A percentile compares a stretch with the other conserved stretches of the same genome.
Evolutionary conservation across 331 rosid genomes (phyloP).

Genomic region (Pyrus hybrid): DNA sequence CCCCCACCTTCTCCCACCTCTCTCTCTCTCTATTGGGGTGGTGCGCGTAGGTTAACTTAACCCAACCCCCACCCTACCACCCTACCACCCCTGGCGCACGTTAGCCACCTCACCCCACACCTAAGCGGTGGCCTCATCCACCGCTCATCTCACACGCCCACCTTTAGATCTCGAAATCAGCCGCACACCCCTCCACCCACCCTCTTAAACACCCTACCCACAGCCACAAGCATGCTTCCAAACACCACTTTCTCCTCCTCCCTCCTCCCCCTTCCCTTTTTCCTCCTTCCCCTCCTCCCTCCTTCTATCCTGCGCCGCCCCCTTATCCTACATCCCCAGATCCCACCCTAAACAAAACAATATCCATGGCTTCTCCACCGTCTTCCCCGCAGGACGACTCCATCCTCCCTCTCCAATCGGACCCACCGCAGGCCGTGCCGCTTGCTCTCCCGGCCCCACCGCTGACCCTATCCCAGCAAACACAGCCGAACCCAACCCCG

Average conservation of each 20-base stretch:
- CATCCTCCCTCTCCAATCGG: slow-evolving; percentile 8
- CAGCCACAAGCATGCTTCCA: slow-evolving; percentile 27
- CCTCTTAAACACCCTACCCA: slow-evolving; percentile 17
- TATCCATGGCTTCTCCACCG: slow-evolving; percentile 29
- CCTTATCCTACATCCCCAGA: too few relatives aligned
- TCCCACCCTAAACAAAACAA: background rate
- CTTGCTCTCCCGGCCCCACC: slow-evolving; percentile 22
- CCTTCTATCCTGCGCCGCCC: too few relatives aligned
- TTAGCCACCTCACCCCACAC: slow-evolving; percentile 46
- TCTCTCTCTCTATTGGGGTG: background rate
- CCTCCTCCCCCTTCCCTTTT: slow-evolving; percentile 32
- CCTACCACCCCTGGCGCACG: slow-evolving; percentile 40
- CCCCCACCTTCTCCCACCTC: background rate
- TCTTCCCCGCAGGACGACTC: slow-evolving; percentile 9
- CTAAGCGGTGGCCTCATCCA: slow-evolving; percentile 75
- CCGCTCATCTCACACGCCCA: slow-evolving; percentile 25
- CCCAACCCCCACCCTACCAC: background rate
- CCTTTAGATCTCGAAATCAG: slow-evolving; percentile 46
- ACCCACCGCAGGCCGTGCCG: slow-evolving; percentile 15
- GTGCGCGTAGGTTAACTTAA: slow-evolving; percentile 14
- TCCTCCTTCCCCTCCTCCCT: slow-evolving; percentile 2
- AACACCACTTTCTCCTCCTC: slow-evolving; percentile 29
- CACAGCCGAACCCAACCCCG: slow-evolving; percentile 26
- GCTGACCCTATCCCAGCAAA: slow-evolving; percentile 17
- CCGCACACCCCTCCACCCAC: slow-evolving; percentile 68